Percentiles rank a stretch among this genome's conserved stretches.
phyloP scores from a whole-genome alignment of 2,329 filamentous ascomycete genomes.

The Capronia epimyces region DNA sequence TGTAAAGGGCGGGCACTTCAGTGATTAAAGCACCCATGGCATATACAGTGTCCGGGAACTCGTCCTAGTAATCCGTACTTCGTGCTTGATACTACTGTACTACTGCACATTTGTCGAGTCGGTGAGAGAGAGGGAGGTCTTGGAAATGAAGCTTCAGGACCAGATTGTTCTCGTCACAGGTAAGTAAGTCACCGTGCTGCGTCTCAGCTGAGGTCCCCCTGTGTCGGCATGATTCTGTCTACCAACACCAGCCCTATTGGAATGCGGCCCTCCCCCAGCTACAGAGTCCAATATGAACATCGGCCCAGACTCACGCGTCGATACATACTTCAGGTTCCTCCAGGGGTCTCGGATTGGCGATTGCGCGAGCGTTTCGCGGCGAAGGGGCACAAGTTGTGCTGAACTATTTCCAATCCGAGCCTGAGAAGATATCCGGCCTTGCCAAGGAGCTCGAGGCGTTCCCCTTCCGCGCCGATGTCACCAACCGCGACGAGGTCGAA shows the following conservation, averaged over 20 bases:
- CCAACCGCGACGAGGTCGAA: conserved; percentile 13
- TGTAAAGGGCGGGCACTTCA: too few relatives aligned
- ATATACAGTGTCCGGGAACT: too few relatives aligned
- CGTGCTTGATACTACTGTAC: too few relatives aligned
- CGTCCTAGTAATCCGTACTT: too few relatives aligned
- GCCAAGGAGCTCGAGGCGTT: conserved; percentile 15
- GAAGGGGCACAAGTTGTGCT: conserved; percentile 19
- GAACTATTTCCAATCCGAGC: conserved; percentile 18
- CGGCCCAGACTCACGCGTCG: neutral
- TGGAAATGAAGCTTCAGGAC: conserved; percentile 16
- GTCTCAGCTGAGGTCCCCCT: too few relatives aligned
- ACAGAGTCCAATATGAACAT: too few relatives aligned
- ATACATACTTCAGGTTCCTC: conserved; percentile 14
- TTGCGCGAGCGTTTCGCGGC: conserved; percentile 15
- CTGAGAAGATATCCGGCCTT: conserved; percentile 1
- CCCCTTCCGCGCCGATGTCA: conserved; percentile 20
- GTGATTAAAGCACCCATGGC: too few relatives aligned
- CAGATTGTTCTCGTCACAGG: conserved; percentile 23
- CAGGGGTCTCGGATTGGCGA: conserved; percentile 20
- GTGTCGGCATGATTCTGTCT: too few relatives aligned
- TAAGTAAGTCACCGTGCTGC: conserved; percentile 4
- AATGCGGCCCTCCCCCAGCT: neutral
- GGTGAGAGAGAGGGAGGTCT: neutral
- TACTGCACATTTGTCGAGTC: neutral
- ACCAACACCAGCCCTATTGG: neutral